Percentiles rank a stretch among this genome's conserved stretches.
Conservation (phyloP, 2,329 filamentous ascomycete species). For the Penicillium palitans region DNA sequence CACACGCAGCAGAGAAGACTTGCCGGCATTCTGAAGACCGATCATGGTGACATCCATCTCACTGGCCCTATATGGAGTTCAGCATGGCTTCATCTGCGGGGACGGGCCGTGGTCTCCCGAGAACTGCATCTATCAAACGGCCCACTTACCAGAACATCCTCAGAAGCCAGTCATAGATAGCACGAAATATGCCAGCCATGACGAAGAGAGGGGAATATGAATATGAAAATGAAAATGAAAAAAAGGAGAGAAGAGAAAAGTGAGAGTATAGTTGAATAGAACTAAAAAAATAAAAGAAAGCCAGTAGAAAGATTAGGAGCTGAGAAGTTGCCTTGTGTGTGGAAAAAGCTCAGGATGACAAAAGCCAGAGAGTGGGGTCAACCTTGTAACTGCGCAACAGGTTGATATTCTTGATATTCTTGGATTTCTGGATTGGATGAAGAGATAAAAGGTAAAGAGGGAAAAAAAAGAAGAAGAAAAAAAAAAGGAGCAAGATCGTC, state of each 20-base stretch:
- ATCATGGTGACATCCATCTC: slow-evolving; percentile 99
- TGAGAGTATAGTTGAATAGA: slow-evolving; percentile 6
- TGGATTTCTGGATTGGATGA: neutral
- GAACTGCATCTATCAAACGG: slow-evolving; percentile 27
- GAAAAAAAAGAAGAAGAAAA: slow-evolving; percentile 2
- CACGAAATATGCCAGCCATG: slow-evolving; percentile 91
- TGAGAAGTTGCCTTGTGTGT: slow-evolving; percentile 13
- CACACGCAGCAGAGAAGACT: slow-evolving; percentile 90
- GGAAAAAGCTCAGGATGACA: slow-evolving; percentile 12
- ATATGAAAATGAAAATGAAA: slow-evolving; percentile 3
- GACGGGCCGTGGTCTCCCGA: slow-evolving; percentile 37
- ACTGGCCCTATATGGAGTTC: slow-evolving; percentile 69
- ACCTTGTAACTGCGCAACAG: neutral
- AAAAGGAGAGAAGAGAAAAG: slow-evolving; percentile 10
- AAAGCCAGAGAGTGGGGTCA: slow-evolving; percentile 22
- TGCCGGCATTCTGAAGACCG: slow-evolving; percentile 95
- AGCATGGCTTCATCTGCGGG: slow-evolving; percentile 30
- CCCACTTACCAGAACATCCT: slow-evolving; percentile 87
- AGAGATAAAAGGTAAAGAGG: slow-evolving; percentile 4
- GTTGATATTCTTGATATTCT: neutral
- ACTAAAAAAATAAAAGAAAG: slow-evolving; percentile 9
- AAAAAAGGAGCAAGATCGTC: slow-evolving; percentile 2
- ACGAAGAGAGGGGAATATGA: slow-evolving; percentile 26
- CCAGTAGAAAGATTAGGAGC: slow-evolving; percentile 17
- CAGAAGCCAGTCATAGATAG: slow-evolving; percentile 97